Conservation (phyloP, 352 stramenopile species). For the Phytophthora boehmeriae region DNA sequence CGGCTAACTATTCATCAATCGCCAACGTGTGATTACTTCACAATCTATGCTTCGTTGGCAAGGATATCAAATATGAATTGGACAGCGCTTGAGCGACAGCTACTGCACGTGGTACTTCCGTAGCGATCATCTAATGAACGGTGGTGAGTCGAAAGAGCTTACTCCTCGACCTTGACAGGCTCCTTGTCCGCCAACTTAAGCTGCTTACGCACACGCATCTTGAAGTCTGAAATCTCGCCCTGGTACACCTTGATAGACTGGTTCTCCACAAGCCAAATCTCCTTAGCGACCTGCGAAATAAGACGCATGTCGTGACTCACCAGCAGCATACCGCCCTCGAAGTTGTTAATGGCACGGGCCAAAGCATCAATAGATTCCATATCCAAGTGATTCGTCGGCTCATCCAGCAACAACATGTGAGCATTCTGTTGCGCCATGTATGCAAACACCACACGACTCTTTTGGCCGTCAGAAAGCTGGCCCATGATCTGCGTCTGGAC, state of each 20-base stretch:
- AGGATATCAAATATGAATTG: constrained; percentile 39
- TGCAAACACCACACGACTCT: constrained; percentile 97
- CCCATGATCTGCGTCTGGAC: constrained; percentile 97
- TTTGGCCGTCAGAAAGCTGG: constrained; percentile 96
- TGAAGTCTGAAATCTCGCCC: constrained; percentile 99
- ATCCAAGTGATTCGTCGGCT: constrained; percentile 92
- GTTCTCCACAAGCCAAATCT: constrained; percentile 99
- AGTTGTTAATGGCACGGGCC: constrained; percentile 97
- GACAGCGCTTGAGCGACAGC: constrained; percentile 8
- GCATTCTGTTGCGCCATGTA: constrained; percentile 97
- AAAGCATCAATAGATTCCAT: constrained; percentile 98
- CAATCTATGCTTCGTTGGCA: constrained; percentile 26
- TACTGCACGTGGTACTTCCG: neutral
- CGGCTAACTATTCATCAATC: constrained; percentile 17
- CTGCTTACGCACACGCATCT: constrained; percentile 91
- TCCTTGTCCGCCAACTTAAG: constrained; percentile 78
- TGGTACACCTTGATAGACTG: constrained; percentile 96
- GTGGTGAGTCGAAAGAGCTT: constrained; percentile 21
- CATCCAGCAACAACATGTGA: constrained; percentile 94
- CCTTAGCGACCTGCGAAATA: constrained; percentile 98
- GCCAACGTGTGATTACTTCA: constrained; percentile 28
- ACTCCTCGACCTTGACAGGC: constrained; percentile 31
- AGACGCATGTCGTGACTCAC: constrained; percentile 99
- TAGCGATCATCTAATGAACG: constrained; percentile 37
- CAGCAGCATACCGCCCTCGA: constrained; percentile 96